Evolutionary conservation across 2,329 filamentous ascomycete species (phyloP), one percentile per base, ranked within the genome.

Genomic region (Claviceps purpurea): DNA sequence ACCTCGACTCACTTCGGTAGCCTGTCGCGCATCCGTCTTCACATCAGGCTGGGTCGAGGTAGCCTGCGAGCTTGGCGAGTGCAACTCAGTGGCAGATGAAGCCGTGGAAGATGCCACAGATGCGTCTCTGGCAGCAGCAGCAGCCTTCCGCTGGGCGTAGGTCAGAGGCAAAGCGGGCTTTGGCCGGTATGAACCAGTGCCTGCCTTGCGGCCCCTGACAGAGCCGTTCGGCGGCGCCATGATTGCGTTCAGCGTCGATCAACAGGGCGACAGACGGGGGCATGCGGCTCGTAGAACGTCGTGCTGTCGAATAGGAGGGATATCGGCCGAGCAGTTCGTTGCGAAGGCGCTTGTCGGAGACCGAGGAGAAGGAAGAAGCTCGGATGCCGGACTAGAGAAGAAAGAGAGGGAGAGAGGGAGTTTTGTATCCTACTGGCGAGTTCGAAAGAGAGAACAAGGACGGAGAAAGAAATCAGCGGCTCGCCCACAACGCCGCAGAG

Each of bases 131-230:
- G 65, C 61, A 22, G 64, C 58, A 11, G 64, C 59, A 40, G 65
- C 64, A 52, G 64, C 63, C 57, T 69, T 63, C 52, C 68, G 67
- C 57, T 68, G 71, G 49, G 66, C 61, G 55, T 68, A 63, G 18
- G 66, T 66, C 55, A 71, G 57, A 48, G 69, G 69, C 46, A 71
- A 64, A 52, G 63, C 69, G 54, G 69, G 61, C 56, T 66, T 68
- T 53, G 61, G 55, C 53, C 57, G 59, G 50, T 64, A 61, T 60
- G 62, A 65, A 58, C 57, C 57, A 47, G 56, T 51, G 51, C 56
- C 60, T 53, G 58, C 56, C 57, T 62, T 62, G 57, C 66, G 66
- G 57, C 60, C 52, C 59, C 63, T 66, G 55, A 57, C 58, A 45
- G 62, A 60, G 57, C 62, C 64, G 58, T 62, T 66, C 50, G 58